Conservation (phyloP, 768 basidiomycete species). For the Leccinum arenicola region DNA sequence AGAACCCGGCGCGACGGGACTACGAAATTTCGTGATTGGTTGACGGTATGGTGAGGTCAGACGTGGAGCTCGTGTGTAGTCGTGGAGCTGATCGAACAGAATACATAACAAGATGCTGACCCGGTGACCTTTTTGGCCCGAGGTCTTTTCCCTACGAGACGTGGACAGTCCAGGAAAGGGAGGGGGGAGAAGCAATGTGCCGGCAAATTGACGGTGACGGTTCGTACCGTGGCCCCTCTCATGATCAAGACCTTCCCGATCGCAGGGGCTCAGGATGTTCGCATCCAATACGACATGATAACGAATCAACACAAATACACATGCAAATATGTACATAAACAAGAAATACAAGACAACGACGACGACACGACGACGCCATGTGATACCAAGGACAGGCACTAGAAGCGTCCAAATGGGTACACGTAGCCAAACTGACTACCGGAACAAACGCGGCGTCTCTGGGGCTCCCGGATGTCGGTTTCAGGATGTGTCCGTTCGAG, state of each 20-base stretch:
- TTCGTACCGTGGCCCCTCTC: not conserved
- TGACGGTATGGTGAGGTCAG: not conserved
- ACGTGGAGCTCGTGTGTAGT: slow-evolving; percentile 1
- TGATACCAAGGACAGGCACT: slow-evolving; percentile 23
- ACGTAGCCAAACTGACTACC: not conserved
- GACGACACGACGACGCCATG: slow-evolving; percentile 35
- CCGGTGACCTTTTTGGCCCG: not conserved
- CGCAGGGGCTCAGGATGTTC: not conserved
- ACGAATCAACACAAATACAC: not conserved
- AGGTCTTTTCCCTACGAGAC: not conserved
- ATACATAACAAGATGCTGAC: not conserved
- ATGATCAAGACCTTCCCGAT: not conserved
- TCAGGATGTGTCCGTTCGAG: slow-evolving; percentile 38
- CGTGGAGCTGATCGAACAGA: slow-evolving; percentile 6
- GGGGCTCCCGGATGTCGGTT: slow-evolving; percentile 2
- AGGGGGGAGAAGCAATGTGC: not conserved
- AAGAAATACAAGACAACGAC: not conserved
- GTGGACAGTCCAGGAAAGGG: not conserved
- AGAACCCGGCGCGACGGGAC: not conserved
- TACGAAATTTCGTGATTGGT: slow-evolving; percentile 12
- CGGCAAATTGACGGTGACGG: not conserved
- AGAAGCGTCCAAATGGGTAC: slow-evolving; percentile 3
- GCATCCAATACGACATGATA: not conserved
- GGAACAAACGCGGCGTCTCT: not conserved
- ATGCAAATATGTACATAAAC: not conserved